Conservation (phyloP, 192 early-diverging fungal genomes). For the Rhizoclosmatium sp. region DNA sequence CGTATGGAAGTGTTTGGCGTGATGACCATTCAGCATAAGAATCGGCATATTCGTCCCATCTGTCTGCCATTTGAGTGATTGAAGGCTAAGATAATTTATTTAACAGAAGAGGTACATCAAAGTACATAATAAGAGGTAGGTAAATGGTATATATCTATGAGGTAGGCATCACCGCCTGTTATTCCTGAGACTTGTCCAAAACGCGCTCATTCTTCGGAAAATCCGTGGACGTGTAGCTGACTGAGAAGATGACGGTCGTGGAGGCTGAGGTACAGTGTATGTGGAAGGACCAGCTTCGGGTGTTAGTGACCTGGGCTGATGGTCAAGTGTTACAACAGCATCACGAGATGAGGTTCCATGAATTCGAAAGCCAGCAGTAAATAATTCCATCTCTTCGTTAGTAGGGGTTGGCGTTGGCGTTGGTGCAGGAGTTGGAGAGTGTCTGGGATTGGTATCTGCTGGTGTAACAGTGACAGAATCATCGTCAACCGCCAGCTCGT, state of each 20-base stretch:
- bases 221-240: background rate
- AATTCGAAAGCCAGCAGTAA: background rate
- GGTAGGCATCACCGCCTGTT: background rate
- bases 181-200: background rate
- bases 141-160: background rate
- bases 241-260: background rate
- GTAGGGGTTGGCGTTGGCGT: background rate
- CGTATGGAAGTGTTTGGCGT: constrained; percentile 11
- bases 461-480: background rate
- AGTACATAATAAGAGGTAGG: background rate
- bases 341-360: background rate
- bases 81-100: background rate
- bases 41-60: constrained; percentile 16
- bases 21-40: constrained; percentile 23
- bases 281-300: background rate
- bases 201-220: background rate
- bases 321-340: background rate
- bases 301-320: background rate
- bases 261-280: background rate
- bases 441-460: background rate
- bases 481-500: background rate
- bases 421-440: background rate
- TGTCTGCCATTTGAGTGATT: background rate
- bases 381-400: background rate
- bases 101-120: background rate